A percentile compares a stretch with the other conserved stretches of the same genome.
Conservation (phyloP, 1,284 basidiomycete genomes). For the Pterulicium gracile region DNA sequence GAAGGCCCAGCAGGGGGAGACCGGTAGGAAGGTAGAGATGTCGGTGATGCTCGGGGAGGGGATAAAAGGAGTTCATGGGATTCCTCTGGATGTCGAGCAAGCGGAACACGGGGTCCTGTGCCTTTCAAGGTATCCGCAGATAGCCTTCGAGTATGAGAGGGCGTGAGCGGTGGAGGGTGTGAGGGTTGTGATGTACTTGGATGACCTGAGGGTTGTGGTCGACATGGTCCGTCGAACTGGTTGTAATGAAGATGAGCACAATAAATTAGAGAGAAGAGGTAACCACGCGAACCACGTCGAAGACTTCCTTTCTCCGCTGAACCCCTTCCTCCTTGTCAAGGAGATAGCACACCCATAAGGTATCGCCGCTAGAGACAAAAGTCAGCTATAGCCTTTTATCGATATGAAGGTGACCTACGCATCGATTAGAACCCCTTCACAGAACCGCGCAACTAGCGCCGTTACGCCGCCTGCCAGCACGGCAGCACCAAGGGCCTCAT, state of each 20-base stretch:
- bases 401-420: conserved; percentile 38
- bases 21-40: not conserved
- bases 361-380: conserved; percentile 45
- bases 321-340: conserved; percentile 72
- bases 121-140: not conserved
- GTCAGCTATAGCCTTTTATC: no score
- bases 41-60: not conserved
- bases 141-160: not conserved
- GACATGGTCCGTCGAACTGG: not conserved
- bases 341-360: conserved; percentile 82
- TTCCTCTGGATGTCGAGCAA: not conserved
- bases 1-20: not conserved
- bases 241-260: not conserved
- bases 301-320: conserved; percentile 45
- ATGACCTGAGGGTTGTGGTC: not conserved
- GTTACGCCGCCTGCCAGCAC: conserved; percentile 73
- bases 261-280: not conserved
- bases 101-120: not conserved
- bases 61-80: not conserved
- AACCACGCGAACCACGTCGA: not conserved
- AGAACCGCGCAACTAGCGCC: conserved; percentile 74
- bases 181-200: not conserved
- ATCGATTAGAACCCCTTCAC: conserved; percentile 73
- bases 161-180: not conserved
- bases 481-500: conserved; percentile 69